Evolutionary conservation across 352 stramenopile species (phyloP).

Genomic region (Globisporangium lucens): DNA sequence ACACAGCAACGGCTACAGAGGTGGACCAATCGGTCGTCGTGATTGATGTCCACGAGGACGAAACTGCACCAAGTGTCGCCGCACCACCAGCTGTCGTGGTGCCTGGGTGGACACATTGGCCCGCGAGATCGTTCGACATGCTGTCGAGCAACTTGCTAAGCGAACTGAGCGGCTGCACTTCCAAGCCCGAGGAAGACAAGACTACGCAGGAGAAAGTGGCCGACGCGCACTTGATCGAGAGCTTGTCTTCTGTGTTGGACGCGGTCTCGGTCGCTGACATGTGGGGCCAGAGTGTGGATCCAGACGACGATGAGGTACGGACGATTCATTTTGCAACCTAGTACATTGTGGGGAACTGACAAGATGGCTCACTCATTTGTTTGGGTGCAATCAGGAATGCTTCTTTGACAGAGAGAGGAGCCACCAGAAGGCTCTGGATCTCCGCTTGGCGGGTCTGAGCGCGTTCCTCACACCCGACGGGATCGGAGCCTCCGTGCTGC

Average conservation of each 20-base stretch:
- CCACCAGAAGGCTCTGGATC: constrained; percentile 12
- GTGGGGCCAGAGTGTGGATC: constrained; percentile 21
- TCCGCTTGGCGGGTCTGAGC: constrained; percentile 13
- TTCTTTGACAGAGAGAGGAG: constrained; percentile 24
- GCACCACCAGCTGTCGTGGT: constrained; percentile 13
- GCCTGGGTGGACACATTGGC: constrained; percentile 50
- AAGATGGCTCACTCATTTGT: neutral
- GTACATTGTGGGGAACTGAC: neutral
- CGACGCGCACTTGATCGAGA: constrained; percentile 36
- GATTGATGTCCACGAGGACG: constrained; percentile 2
- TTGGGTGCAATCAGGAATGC: constrained; percentile 8
- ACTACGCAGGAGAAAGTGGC: constrained; percentile 33
- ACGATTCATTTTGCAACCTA: neutral
- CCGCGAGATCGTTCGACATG: constrained; percentile 47
- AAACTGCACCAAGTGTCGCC: neutral
- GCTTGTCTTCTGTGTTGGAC: constrained; percentile 48
- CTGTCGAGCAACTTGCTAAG: constrained; percentile 56
- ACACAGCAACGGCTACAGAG: neutral
- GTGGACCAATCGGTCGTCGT: constrained; percentile 2
- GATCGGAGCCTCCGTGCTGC: constrained; percentile 25
- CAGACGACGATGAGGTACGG: constrained; percentile 28
- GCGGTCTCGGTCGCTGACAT: constrained; percentile 40
- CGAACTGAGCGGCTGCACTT: constrained; percentile 28
- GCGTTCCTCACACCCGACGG: constrained; percentile 18
- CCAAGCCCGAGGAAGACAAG: constrained; percentile 32